Conservation (phyloP, 2,329 filamentous ascomycete genomes). For the Beauveria rudraprayagi region DNA sequence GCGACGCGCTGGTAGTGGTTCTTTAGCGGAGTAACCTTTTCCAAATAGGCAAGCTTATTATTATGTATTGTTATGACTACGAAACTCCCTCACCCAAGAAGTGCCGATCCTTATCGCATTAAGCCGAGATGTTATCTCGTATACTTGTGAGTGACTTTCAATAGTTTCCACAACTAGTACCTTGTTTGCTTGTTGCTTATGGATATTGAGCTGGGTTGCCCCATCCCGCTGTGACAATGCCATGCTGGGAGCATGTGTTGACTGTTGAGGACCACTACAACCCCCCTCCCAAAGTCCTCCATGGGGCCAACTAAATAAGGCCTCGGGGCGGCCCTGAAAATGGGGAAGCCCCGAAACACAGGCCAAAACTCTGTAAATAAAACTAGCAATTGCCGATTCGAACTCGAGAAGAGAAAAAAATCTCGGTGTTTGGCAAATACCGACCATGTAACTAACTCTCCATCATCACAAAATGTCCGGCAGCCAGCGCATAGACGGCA, state of each 20-base stretch:
- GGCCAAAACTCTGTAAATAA: background rate
- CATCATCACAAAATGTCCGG: constrained; percentile 6
- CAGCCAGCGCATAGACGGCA: constrained; percentile 20
- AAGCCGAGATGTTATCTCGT: constrained; percentile 1
- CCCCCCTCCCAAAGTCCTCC: background rate
- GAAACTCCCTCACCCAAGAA: constrained; percentile 8
- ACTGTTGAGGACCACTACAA: background rate
- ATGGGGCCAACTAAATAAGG: too few relatives aligned
- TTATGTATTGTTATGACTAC: background rate
- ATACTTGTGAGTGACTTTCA: constrained; percentile 12
- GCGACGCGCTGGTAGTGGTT: background rate
- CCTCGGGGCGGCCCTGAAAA: background rate
- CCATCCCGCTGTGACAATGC: background rate
- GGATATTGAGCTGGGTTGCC: background rate
- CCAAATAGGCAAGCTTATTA: background rate
- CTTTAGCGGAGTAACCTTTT: background rate
- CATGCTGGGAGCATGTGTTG: background rate
- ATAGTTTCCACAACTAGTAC: background rate
- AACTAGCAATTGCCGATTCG: background rate
- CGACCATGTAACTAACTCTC: background rate
- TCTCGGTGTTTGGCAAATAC: background rate
- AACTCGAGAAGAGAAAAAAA: background rate
- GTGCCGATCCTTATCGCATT: constrained; percentile 8
- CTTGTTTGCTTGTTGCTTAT: too few relatives aligned
- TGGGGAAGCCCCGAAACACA: background rate